Conservation (phyloP, 805 yeast species). For the Candida odintsovae region DNA sequence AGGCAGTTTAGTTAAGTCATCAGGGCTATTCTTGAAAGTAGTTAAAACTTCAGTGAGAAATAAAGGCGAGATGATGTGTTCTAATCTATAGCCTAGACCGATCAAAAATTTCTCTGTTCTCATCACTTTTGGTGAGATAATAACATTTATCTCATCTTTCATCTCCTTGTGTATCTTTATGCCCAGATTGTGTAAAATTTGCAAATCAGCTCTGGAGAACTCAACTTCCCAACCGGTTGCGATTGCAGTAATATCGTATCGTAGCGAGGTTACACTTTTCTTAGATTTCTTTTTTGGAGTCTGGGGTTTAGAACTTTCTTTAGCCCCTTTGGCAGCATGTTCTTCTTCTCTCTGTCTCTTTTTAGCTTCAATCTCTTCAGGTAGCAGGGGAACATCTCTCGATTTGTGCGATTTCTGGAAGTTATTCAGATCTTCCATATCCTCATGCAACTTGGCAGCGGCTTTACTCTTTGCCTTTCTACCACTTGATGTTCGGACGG, state of each 20-base stretch:
- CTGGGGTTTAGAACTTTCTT: neutral
- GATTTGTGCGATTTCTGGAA: constrained; percentile 50
- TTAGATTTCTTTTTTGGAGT: neutral
- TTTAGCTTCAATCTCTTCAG: constrained; percentile 33
- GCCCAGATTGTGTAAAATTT: constrained; percentile 46
- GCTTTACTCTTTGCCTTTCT: constrained; percentile 67
- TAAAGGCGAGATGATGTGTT: constrained; percentile 48
- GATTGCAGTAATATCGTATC: constrained; percentile 39
- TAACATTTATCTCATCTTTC: constrained; percentile 34
- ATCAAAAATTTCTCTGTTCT: constrained; percentile 84
- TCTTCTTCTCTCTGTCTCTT: constrained; percentile 26
- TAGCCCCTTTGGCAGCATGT: constrained; percentile 12
- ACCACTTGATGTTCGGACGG: constrained; percentile 21
- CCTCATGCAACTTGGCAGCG: constrained; percentile 55
- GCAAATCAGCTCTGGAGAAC: constrained; percentile 37
- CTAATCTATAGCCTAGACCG: constrained; percentile 50
- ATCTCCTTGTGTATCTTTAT: constrained; percentile 37
- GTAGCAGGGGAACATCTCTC: constrained; percentile 32
- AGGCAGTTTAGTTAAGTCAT: constrained; percentile 19
- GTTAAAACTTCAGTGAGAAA: constrained; percentile 45
- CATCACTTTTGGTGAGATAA: constrained; percentile 76
- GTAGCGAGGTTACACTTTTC: constrained; percentile 7
- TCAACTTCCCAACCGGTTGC: constrained; percentile 61
- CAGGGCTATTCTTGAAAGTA: constrained; percentile 13
- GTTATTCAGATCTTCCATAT: constrained; percentile 62